Conservation (phyloP, 306 rosid species). For the Sesbania bispinosa region DNA sequence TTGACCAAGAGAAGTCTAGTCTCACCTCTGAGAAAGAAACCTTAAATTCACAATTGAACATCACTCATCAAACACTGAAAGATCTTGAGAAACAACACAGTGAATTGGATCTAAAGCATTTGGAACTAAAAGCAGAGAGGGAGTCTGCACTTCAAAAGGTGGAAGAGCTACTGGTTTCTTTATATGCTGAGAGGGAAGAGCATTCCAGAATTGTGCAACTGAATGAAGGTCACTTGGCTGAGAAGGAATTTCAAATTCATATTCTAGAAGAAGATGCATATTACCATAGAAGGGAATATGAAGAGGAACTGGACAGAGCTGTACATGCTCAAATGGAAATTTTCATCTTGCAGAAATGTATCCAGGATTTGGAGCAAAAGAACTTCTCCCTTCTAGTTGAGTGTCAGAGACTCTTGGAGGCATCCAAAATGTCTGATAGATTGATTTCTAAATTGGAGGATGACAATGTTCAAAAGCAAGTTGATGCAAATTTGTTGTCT, state of each 20-base stretch:
- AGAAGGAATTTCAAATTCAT: constrained; percentile 53
- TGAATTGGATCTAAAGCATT: constrained; percentile 49
- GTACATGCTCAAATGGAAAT: constrained; percentile 53
- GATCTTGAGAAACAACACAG: constrained; percentile 45
- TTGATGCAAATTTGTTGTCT: constrained; percentile 40
- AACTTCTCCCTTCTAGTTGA: constrained; percentile 47
- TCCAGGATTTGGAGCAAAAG: constrained; percentile 56
- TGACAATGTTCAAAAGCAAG: constrained; percentile 44
- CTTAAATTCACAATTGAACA: constrained; percentile 47
- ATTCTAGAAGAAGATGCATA: constrained; percentile 54
- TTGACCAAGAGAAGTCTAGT: constrained; percentile 57
- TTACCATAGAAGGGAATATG: constrained; percentile 57
- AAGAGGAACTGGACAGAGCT: constrained; percentile 61
- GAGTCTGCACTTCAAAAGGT: constrained; percentile 61
- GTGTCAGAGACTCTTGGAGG: constrained; percentile 62
- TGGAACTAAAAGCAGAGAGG: constrained; percentile 51
- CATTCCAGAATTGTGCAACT: constrained; percentile 47
- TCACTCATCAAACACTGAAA: constrained; percentile 50
- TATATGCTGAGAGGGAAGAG: constrained; percentile 64
- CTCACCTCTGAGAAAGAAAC: constrained; percentile 59
- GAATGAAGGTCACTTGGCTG: constrained; percentile 51
- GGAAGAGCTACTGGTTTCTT: constrained; percentile 62
- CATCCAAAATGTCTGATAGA: constrained; percentile 47
- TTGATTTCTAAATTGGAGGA: constrained; percentile 61
- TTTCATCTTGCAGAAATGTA: constrained; percentile 62